A percentile compares a stretch with the other conserved stretches of the same genome.
These are phyloP conservation scores for Claviceps capensis DNA, from an alignment of 2,329 filamentous ascomycete genomes.

Conservation along the genomic window DNA sequence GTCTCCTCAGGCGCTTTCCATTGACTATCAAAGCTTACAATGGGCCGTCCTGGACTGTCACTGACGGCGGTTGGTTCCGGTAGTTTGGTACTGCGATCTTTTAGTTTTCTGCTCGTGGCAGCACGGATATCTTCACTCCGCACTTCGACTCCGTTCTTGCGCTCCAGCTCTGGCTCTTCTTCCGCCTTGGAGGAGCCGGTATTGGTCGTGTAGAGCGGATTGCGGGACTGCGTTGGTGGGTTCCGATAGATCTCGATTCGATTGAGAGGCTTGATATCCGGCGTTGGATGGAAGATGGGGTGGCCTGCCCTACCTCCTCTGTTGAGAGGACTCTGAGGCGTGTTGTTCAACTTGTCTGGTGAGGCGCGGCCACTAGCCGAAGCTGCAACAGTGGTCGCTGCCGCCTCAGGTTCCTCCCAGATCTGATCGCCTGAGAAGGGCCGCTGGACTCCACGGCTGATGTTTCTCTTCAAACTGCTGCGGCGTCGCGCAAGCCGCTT, in stretches of 20 bases:
- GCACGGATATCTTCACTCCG: constrained; percentile 76
- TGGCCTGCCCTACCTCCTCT: constrained; percentile 25
- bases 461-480: constrained; percentile 54
- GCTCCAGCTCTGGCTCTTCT: constrained; percentile 31
- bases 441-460: constrained; percentile 52
- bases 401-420: constrained; percentile 68
- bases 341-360: constrained; percentile 18
- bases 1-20: constrained; percentile 62
- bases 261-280: constrained; percentile 24
- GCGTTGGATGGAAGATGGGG: constrained; percentile 21
- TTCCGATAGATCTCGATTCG: constrained; percentile 71
- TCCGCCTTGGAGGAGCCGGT: constrained; percentile 23
- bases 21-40: constrained; percentile 87
- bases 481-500: constrained; percentile 36
- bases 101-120: constrained; percentile 79
- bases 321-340: constrained; percentile 20
- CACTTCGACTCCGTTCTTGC: constrained; percentile 70
- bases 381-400: constrained; percentile 1
- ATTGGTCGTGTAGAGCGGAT: constrained; percentile 68
- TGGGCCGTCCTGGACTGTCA: constrained; percentile 77
- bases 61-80: constrained; percentile 85
- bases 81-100: constrained; percentile 73
- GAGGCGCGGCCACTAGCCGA: constrained; percentile 17
- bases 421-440: constrained; percentile 68
- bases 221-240: constrained; percentile 67